Evolutionary conservation across 345 rosid genomes (phyloP).

Genomic region (Capsella bursapastoris): DNA sequence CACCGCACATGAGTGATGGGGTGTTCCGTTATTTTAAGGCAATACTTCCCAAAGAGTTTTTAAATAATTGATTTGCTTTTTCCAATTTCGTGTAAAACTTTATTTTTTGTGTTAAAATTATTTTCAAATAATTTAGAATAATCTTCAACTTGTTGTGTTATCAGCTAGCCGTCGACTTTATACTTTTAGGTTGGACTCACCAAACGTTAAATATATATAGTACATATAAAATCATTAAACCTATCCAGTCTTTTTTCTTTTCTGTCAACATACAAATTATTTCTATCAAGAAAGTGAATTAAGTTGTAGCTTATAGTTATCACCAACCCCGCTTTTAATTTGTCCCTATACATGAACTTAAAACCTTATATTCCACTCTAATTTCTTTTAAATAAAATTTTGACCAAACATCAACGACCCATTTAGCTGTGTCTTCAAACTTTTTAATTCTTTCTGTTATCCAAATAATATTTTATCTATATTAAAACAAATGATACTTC

Average conservation of each 20-base stretch:
- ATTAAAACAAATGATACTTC: neutral
- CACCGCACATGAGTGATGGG: slow-evolving; percentile 33
- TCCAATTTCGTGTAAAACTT: slow-evolving; percentile 8
- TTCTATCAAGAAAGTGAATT: slow-evolving; percentile 27
- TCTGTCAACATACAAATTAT: neutral
- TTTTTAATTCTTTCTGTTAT: neutral
- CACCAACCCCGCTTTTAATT: slow-evolving; percentile 32
- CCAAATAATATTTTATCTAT: neutral
- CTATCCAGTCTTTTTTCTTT: neutral
- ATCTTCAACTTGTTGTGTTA: slow-evolving; percentile 15
- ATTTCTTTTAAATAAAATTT: neutral
- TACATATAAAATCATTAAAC: neutral
- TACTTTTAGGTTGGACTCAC: slow-evolving; percentile 38
- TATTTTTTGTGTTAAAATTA: neutral
- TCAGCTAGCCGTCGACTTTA: slow-evolving; percentile 31
- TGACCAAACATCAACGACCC: slow-evolving; percentile 37
- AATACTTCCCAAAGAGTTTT: neutral
- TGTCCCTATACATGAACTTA: slow-evolving; percentile 4
- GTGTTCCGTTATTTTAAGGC: neutral
- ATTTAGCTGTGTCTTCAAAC: slow-evolving; percentile 21
- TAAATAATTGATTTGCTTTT: neutral
- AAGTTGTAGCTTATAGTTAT: slow-evolving; percentile 9
- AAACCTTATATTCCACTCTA: slow-evolving; percentile 14
- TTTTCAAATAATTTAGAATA: neutral
- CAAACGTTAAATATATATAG: slow-evolving; percentile 22